Percentiles rank a stretch among this genome's conserved stretches.
These are phyloP conservation scores for Calamus simplicifolius DNA, from an alignment of 176 grass and related monocot genomes.

Conservation along the genomic window DNA sequence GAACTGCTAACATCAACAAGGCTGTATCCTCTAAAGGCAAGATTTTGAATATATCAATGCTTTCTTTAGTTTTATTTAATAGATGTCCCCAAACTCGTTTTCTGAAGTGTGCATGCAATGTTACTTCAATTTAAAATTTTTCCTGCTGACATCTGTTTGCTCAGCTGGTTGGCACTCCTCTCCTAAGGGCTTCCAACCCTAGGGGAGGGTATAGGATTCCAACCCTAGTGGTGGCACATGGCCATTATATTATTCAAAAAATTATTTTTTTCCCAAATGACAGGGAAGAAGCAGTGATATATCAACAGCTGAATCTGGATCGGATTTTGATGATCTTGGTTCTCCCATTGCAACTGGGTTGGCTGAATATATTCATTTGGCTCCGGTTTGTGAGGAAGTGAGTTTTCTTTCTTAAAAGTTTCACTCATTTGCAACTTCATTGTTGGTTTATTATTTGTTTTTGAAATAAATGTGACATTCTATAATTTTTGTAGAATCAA, in stretches of 20 bases:
- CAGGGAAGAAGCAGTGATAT: constrained; percentile 82
- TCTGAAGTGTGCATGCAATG: no score
- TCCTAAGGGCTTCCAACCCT: no score
- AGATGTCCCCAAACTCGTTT: no score
- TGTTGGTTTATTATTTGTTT: not conserved
- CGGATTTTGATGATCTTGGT: constrained; percentile 74
- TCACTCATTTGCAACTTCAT: no score
- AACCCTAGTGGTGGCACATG: no score
- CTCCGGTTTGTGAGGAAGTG: constrained; percentile 34
- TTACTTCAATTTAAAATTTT: no score
- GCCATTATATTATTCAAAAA: no score
- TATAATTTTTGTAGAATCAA: no score
- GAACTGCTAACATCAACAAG: constrained; percentile 54
- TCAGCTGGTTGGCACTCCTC: no score
- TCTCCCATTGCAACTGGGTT: constrained; percentile 55
- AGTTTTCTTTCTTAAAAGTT: constrained; percentile 2
- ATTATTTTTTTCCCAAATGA: not conserved
- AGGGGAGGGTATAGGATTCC: no score
- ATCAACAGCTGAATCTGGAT: constrained; percentile 77
- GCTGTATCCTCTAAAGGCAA: constrained; percentile 58
- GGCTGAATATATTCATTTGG: constrained; percentile 31
- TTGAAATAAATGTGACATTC: not conserved
- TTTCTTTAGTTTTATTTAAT: no score
- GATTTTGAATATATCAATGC: not conserved
- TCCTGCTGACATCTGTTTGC: no score